Percentiles rank a stretch among this genome's conserved stretches.
Evolutionary conservation across 805 yeast species (phyloP).

Genomic region (Starmerella powellii): DNA sequence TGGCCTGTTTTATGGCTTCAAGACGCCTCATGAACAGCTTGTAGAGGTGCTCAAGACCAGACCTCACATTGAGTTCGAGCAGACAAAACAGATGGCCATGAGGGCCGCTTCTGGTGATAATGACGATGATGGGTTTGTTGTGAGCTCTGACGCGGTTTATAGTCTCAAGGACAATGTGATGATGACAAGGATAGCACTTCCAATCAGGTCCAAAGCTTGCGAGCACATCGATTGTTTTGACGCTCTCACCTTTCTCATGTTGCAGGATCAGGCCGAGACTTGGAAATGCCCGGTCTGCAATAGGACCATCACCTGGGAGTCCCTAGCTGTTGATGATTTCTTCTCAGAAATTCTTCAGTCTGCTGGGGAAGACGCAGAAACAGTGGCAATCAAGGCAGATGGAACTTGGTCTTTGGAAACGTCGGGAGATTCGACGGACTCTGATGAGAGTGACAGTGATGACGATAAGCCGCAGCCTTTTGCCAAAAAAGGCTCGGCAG

Average conservation of each 20-base stretch:
- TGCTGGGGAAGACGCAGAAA: constrained; percentile 47
- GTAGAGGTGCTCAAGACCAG: constrained; percentile 34
- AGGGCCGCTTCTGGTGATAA: constrained; percentile 32
- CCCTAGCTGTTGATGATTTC: constrained; percentile 64
- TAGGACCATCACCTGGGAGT: constrained; percentile 38
- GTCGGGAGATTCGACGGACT: constrained; percentile 11
- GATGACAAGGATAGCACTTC: constrained; percentile 53
- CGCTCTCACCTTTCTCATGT: constrained; percentile 54
- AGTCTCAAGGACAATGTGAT: constrained; percentile 72
- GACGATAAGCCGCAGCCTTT: not conserved
- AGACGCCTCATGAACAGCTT: constrained; percentile 34
- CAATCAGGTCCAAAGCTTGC: constrained; percentile 61
- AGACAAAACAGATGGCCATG: constrained; percentile 41
- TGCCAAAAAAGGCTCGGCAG: not conserved
- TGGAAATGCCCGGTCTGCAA: constrained; percentile 87
- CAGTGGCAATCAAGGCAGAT: constrained; percentile 53
- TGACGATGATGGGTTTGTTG: constrained; percentile 55
- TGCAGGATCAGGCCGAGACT: constrained; percentile 68
- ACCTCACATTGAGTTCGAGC: constrained; percentile 42
- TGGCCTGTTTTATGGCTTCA: constrained; percentile 49
- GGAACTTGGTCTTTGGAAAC: constrained; percentile 52
- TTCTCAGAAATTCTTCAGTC: constrained; percentile 46
- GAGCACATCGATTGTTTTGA: constrained; percentile 83
- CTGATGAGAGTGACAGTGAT: constrained; percentile 6
- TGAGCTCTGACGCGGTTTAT: constrained; percentile 52